Evolutionary conservation across 345 rosid species (phyloP), one percentile per base, ranked within the genome.

Genomic region (Salix viminalis): DNA sequence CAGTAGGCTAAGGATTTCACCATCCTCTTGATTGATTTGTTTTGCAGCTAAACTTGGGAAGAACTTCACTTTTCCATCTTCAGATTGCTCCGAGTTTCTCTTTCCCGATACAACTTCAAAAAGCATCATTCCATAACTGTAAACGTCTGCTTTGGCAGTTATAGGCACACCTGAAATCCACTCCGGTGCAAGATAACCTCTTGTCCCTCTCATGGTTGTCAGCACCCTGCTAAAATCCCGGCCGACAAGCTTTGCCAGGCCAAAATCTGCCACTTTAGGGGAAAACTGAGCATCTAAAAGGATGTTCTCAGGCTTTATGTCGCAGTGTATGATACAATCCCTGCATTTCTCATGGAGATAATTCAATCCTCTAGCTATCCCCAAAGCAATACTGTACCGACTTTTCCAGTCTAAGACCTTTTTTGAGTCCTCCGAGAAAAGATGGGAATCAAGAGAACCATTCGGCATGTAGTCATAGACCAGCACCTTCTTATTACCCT

Each of bases 61-160:
- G 85, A 89, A 91, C 15, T 66, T 81, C 5, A 84, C 76, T 26
- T 79, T 84, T 36, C 81, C 90, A 66, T 90, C 84, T 65, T 76
- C 91, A 6, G 86, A 78, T 37, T 80, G 87, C 81, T 89, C 88
- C 0, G 88, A 79, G 86, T 92, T 94, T 72, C 97, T 90, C 82
- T 87, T 89, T 69, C 97, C 98, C 0, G 94, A 92, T 24, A 91
- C 84, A 70, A 91, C 16, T 83, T 94, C 98, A 12, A 92, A 89
- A 24, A 94, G 83, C 96, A 92, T 90, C 97, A 94, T 92, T 10
- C 98, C 98, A 12, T 87, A 92, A 84, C 98, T 94, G 74, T 91
- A 94, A 39, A 92, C 97, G 76, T 94, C 97, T 1, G 94, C 97
- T 76, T 94, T 92, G 5, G 92, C 88, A 8, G 94, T 92, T 64